phyloP scores from a whole-genome alignment of 2,329 filamentous ascomycete genomes.

The Zasmidium angulare region DNA sequence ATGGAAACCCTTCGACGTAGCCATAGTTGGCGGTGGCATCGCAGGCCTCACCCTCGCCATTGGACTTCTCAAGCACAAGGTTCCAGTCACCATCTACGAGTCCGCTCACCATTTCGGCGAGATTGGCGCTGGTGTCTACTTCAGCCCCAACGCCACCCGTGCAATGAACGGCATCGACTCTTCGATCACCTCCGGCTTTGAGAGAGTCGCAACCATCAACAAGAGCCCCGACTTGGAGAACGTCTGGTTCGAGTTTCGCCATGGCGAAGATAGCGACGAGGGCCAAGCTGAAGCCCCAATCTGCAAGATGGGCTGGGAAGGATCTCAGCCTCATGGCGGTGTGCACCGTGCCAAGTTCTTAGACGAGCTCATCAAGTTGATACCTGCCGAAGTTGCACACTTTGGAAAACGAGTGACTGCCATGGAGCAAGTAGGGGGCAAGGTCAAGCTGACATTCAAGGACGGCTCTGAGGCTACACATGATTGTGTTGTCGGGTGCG shows the following conservation, averaged over 20 bases:
- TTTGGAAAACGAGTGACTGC: conserved; percentile 40
- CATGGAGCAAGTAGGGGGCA: conserved; percentile 34
- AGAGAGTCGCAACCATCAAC: conserved; percentile 41
- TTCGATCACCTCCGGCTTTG: conserved; percentile 41
- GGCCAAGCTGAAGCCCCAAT: conserved; percentile 28
- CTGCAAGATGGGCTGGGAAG: conserved; percentile 15
- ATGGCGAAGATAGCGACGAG: conserved; percentile 30
- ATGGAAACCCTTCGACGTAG: conserved; percentile 36
- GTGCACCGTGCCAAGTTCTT: conserved; percentile 52
- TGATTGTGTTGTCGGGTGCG: conserved; percentile 34
- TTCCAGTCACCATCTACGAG: conserved; percentile 47
- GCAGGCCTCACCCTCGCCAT: conserved; percentile 55
- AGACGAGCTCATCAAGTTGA: conserved; percentile 49
- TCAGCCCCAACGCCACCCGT: conserved; percentile 55
- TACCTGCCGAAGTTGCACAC: conserved; percentile 41
- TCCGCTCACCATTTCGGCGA: conserved; percentile 46
- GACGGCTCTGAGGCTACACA: conserved; percentile 29
- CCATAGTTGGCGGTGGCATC: conserved; percentile 60
- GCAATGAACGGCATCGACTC: conserved; percentile 56
- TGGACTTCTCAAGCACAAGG: conserved; percentile 47
- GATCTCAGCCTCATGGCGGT: conserved; percentile 15
- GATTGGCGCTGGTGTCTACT: conserved; percentile 50
- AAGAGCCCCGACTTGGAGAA: conserved; percentile 30
- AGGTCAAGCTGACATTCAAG: conserved; percentile 34
- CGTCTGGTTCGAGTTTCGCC: conserved; percentile 41